phyloP scores from a whole-genome alignment of 306 rosid species.

The Fagus sylvatica region DNA sequence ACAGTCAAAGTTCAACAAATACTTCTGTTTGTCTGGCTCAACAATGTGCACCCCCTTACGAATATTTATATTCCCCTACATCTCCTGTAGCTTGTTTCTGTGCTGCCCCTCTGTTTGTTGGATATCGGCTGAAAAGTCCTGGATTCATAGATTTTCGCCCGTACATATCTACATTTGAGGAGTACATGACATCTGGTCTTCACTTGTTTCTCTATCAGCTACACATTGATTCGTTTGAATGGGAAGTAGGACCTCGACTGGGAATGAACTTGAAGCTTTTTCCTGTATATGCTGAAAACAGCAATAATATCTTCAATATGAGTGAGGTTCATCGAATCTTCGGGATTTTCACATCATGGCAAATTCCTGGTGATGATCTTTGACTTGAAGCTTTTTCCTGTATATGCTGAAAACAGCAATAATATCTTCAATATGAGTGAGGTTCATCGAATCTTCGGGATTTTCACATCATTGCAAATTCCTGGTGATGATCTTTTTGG shows the following conservation, averaged over 20 bases:
- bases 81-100: slow-evolving; percentile 55
- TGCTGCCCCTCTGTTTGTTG: slow-evolving; percentile 61
- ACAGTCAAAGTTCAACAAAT: slow-evolving; percentile 22
- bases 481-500: slow-evolving; percentile 56
- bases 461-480: slow-evolving; percentile 70
- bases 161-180: slow-evolving; percentile 36
- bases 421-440: slow-evolving; percentile 49
- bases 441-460: slow-evolving; percentile 47
- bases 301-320: slow-evolving; percentile 31
- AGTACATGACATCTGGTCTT: slow-evolving; percentile 53
- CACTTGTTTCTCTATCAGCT: slow-evolving; percentile 46
- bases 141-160: slow-evolving; percentile 68
- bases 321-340: slow-evolving; percentile 62
- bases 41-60: slow-evolving; percentile 66
- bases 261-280: slow-evolving; percentile 66
- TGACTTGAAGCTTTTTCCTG: slow-evolving; percentile 72
- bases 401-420: slow-evolving; percentile 18
- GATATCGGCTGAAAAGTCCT: slow-evolving; percentile 90
- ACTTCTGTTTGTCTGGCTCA: slow-evolving; percentile 37
- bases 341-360: slow-evolving; percentile 64
- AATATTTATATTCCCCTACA: slow-evolving; percentile 44
- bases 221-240: slow-evolving; percentile 38
- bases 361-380: slow-evolving; percentile 49
- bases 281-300: slow-evolving; percentile 39
- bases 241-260: slow-evolving; percentile 82